phyloP scores from a whole-genome alignment of 1,139 yeast genomes.

The Magnusiomyces magnusii region DNA sequence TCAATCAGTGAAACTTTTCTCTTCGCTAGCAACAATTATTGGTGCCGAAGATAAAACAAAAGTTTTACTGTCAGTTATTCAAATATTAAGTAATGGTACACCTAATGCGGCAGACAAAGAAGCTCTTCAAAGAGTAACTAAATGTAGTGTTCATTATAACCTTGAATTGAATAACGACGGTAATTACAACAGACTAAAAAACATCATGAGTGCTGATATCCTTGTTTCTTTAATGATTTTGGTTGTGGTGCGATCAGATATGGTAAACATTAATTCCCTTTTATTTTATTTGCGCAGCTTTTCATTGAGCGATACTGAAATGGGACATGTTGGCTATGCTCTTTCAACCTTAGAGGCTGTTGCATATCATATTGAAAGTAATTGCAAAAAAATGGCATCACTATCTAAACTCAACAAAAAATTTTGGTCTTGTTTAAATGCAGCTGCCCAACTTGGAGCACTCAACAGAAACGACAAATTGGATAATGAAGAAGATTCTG shows the following conservation, averaged over 20 bases:
- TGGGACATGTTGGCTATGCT: slow-evolving; percentile 53
- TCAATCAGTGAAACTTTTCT: slow-evolving; percentile 49
- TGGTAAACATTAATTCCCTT: slow-evolving; percentile 55
- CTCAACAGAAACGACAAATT: too few species aligned
- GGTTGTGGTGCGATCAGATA: slow-evolving; percentile 59
- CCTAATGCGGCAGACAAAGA: slow-evolving; percentile 10
- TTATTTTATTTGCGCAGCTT: slow-evolving; percentile 58
- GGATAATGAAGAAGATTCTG: neutral
- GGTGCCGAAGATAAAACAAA: slow-evolving; percentile 49
- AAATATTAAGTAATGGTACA: slow-evolving; percentile 39
- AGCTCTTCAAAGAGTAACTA: slow-evolving; percentile 13
- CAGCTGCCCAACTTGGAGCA: slow-evolving; percentile 32
- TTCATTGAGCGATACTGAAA: slow-evolving; percentile 41
- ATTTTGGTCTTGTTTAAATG: slow-evolving; percentile 41
- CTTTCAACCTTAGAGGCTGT: slow-evolving; percentile 82
- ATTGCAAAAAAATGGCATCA: slow-evolving; percentile 37
- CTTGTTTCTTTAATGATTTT: slow-evolving; percentile 64
- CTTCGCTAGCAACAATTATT: slow-evolving; percentile 43
- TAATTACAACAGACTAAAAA: slow-evolving; percentile 19
- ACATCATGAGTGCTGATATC: slow-evolving; percentile 68
- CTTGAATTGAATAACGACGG: slow-evolving; percentile 18
- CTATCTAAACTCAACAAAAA: slow-evolving; percentile 42
- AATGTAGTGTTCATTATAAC: slow-evolving; percentile 17
- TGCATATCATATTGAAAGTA: slow-evolving; percentile 49
- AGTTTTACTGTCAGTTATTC: slow-evolving; percentile 48